phyloP scores from a whole-genome alignment of 805 yeast species.

The Wickerhamomyces queroliae region DNA sequence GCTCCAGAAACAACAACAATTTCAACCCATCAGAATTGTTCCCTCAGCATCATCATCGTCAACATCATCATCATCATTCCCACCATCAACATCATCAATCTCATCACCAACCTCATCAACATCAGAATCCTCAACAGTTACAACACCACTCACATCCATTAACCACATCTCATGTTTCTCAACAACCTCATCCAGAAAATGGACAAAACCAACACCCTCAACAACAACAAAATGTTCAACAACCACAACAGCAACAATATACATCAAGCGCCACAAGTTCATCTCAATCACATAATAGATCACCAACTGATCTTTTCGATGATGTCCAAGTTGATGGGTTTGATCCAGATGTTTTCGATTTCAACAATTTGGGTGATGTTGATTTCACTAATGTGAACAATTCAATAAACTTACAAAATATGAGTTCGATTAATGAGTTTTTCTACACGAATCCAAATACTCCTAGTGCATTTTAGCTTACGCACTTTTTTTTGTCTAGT shows the following conservation, averaged over 20 bases:
- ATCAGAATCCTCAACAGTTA: background rate
- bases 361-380: slow-evolving; percentile 22
- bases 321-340: slow-evolving; percentile 11
- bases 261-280: background rate
- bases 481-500: background rate
- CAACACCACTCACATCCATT: background rate
- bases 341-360: slow-evolving; percentile 16
- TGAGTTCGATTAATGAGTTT: slow-evolving; percentile 17
- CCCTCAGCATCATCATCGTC: slow-evolving; percentile 11
- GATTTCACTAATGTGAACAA: slow-evolving; percentile 18
- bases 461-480: background rate
- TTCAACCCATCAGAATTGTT: slow-evolving; percentile 23
- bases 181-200: too few relatives aligned
- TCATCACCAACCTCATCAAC: background rate
- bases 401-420: slow-evolving; percentile 17
- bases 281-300: background rate
- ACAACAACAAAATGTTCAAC: background rate
- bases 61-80: slow-evolving; percentile 1
- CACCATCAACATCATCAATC: background rate
- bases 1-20: slow-evolving; percentile 4
- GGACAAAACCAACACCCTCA: too few relatives aligned
- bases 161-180: background rate
- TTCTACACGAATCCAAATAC: slow-evolving; percentile 3
- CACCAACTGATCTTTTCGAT: slow-evolving; percentile 4
- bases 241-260: background rate